These are phyloP conservation scores for Lasiodiplodia sp. DNA, from an alignment of 2,329 filamentous ascomycete genomes.

Conservation along the genomic window DNA sequence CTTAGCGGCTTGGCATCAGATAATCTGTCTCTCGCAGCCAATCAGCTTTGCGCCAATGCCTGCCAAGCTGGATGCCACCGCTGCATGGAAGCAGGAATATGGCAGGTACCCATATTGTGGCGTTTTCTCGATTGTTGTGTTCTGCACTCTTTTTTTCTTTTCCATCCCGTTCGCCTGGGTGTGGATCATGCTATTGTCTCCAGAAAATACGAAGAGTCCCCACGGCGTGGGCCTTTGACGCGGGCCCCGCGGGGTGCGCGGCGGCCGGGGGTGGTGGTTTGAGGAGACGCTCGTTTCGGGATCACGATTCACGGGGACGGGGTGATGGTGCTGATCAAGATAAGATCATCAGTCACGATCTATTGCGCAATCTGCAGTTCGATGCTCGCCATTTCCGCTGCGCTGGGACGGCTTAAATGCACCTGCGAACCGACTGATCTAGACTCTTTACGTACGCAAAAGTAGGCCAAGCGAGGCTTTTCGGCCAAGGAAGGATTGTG, in stretches of 20 bases:
- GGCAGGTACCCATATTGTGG: constrained; percentile 1
- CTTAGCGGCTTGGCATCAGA: constrained; percentile 12
- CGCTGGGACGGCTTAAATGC: not conserved
- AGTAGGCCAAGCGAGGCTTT: no score
- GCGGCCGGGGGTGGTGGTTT: no score
- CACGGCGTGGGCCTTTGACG: not conserved
- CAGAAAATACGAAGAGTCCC: not conserved
- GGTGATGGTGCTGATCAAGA: not conserved
- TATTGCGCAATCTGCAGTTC: not conserved
- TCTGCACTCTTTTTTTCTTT: no score
- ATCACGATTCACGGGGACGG: not conserved
- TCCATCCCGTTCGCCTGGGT: no score
- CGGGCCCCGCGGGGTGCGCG: not conserved
- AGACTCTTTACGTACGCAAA: no score
- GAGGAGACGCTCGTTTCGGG: not conserved
- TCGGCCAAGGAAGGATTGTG: no score
- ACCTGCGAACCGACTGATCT: not conserved
- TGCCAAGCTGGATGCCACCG: not conserved
- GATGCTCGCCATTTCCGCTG: not conserved
- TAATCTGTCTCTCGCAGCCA: not conserved
- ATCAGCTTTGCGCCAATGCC: not conserved
- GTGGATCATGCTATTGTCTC: not conserved
- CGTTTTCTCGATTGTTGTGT: no score
- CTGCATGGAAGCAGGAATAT: not conserved
- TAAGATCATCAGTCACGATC: not conserved